Evolutionary conservation across 2,329 filamentous ascomycete genomes (phyloP).

Genomic region (Uncinocarpus reesii): DNA sequence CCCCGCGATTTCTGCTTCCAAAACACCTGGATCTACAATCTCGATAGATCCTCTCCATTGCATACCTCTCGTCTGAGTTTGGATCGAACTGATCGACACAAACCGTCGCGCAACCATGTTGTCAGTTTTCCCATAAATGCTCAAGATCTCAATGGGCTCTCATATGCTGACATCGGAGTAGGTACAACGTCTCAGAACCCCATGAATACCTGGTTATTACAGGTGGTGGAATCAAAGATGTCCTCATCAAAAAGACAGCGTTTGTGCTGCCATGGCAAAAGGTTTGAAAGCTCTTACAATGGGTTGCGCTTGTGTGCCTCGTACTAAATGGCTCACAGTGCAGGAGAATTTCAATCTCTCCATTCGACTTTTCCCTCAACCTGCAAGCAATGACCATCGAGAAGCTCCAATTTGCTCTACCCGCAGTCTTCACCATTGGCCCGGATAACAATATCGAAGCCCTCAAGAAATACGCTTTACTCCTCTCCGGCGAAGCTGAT

Average conservation of each 20-base stretch:
- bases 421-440: constrained; percentile 77
- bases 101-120: constrained; percentile 15
- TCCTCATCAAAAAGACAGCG: constrained; percentile 69
- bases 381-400: constrained; percentile 83
- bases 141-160: not conserved
- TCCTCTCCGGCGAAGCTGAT: constrained; percentile 56
- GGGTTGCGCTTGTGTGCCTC: not conserved
- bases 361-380: constrained; percentile 69
- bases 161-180: constrained; percentile 26
- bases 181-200: constrained; percentile 60
- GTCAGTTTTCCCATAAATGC: constrained; percentile 14
- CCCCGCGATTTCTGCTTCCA: not conserved
- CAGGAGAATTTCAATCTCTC: constrained; percentile 32
- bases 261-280: constrained; percentile 63
- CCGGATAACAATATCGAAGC: constrained; percentile 61
- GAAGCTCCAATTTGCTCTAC: constrained; percentile 72
- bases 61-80: not conserved
- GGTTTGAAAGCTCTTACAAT: constrained; percentile 19
- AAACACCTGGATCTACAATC: not conserved
- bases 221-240: constrained; percentile 61
- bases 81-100: not conserved
- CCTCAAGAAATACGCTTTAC: constrained; percentile 70
- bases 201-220: constrained; percentile 84
- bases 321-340: constrained; percentile 18
- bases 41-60: not conserved